Evolutionary conservation across 108 stramenopile species (phyloP).

Genomic region (Cyclotella cryptica): DNA sequence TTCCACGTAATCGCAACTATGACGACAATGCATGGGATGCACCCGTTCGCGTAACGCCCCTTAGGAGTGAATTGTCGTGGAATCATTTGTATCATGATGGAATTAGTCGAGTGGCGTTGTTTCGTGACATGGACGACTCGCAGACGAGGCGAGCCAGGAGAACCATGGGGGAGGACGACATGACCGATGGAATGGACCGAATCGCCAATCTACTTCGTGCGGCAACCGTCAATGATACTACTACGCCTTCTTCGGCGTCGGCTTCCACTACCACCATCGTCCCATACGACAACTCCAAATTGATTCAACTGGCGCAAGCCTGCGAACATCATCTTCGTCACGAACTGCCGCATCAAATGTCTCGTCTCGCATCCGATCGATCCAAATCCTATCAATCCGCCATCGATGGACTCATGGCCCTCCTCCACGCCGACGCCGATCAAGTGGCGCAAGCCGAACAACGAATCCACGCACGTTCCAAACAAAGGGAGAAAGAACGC

Average conservation of each 20-base stretch:
- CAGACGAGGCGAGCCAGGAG: too few relatives aligned
- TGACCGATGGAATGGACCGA: conserved; percentile 50
- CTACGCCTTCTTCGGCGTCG: not conserved
- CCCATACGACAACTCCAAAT: conserved; percentile 37
- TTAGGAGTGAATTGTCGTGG: conserved; percentile 10
- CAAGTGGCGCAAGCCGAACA: conserved; percentile 8
- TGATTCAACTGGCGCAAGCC: conserved; percentile 42
- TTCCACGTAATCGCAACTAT: not conserved
- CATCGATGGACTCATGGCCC: conserved; percentile 9
- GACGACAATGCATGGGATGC: conserved; percentile 54
- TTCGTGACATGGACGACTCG: not conserved
- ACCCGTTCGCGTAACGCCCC: conserved; percentile 18
- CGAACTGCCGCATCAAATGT: conserved; percentile 43
- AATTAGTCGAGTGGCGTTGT: not conserved
- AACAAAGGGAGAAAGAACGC: conserved; percentile 28
- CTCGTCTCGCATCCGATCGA: conserved; percentile 25
- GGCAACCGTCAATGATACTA: conserved; percentile 20
- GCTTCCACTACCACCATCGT: conserved; percentile 1
- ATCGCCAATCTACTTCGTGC: conserved; percentile 49
- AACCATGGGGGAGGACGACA: not conserved
- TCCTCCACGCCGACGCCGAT: conserved; percentile 39
- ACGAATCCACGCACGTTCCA: conserved; percentile 24
- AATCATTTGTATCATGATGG: not conserved
- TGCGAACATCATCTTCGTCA: conserved; percentile 21
- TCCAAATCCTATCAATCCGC: conserved; percentile 25